Base-by-base conservation (phyloP, 257 asterid genomes). In the Solanum peruvianum region DNA sequence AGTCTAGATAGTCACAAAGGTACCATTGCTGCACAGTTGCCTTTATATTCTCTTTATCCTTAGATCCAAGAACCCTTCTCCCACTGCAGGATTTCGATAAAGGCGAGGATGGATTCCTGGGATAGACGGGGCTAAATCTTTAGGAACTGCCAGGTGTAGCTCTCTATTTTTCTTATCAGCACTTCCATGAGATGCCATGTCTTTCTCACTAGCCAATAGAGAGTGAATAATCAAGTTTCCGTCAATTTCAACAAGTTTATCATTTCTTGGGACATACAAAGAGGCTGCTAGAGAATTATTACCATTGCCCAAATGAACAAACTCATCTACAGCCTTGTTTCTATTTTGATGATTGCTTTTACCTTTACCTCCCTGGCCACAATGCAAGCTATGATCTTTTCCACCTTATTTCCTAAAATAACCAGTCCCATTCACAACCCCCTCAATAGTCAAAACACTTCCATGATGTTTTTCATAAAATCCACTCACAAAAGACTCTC, bases 131-230 rank as follows among this genome's bases (percentile, higher is more conserved):
- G 88, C 89, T 88, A 93, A 86, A 88, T 92, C 93, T 84, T 87
- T 89, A 81, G 90, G 93, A 47, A 47, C 8, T 11, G 92, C 98
- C 80, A 95, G 89, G 75, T 96, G 94, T 37, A 98, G 93, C 89
- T 93, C 98, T 66, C 87, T 87, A n/a, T 85, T 91, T 89, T 92
- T 91, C 85, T 33, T 78, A 75, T 71, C 70, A 45, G 82, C 47
- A 82, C 67, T 71, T 84, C 87, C 91, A 42, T 52, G 88, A 85
- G 95, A 90, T 37, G 95, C 93, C 92, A 93, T 92, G 82, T 94
- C 98, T 82, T 94, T 93, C 91, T 94, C 96, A 86, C 96, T 92
- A 27, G 96, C 96, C 91, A 94, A 83, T 44, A 94, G 90, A 12
- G 95, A 94, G 86, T 92, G 93, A 83, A 94, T 94, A 44, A 94